Conservation (phyloP, 2,329 filamentous ascomycete genomes). For the Trichophyton simii region DNA sequence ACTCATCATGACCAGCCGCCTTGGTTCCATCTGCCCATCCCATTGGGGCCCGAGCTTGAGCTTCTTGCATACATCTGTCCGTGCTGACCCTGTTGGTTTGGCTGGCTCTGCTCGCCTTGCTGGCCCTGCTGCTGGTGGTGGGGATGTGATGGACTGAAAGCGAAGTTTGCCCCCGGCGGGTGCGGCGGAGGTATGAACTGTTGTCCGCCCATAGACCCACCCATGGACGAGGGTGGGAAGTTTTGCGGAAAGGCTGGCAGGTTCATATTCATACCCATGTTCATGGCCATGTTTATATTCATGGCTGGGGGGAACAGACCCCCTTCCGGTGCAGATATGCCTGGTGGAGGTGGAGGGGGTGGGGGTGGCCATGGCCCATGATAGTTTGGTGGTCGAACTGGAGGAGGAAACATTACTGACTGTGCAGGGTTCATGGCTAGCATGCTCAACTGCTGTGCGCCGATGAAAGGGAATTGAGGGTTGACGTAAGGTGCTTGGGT, state of each 20-base stretch:
- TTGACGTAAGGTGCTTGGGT: conserved; percentile 3
- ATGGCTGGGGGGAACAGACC: conserved; percentile 6
- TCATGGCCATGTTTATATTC: conserved; percentile 9
- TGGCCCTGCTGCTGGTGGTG: conserved; percentile 17
- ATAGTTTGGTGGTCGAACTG: conserved; percentile 24
- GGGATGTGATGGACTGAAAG: conserved; percentile 9
- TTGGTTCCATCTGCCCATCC: conserved; percentile 10
- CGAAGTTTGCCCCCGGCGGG: background rate
- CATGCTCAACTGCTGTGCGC: background rate
- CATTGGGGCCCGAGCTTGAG: background rate
- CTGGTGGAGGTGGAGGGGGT: conserved; percentile 23
- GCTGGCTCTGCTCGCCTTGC: conserved; percentile 4
- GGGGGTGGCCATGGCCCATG: conserved; percentile 27
- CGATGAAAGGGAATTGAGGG: background rate
- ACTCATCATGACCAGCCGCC: conserved; percentile 11
- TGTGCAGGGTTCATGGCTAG: background rate
- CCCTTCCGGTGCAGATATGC: conserved; percentile 12
- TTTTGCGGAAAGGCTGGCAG: conserved; percentile 11
- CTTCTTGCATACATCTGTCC: background rate
- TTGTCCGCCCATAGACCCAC: conserved; percentile 2
- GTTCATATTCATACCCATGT: conserved; percentile 10
- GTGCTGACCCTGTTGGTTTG: conserved; percentile 1
- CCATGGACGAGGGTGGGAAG: background rate
- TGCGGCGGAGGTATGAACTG: conserved; percentile 7
- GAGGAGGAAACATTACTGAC: conserved; percentile 15